Base-by-base conservation (phyloP, 164 flowering plant genomes). In the Buxus sempervirens region DNA sequence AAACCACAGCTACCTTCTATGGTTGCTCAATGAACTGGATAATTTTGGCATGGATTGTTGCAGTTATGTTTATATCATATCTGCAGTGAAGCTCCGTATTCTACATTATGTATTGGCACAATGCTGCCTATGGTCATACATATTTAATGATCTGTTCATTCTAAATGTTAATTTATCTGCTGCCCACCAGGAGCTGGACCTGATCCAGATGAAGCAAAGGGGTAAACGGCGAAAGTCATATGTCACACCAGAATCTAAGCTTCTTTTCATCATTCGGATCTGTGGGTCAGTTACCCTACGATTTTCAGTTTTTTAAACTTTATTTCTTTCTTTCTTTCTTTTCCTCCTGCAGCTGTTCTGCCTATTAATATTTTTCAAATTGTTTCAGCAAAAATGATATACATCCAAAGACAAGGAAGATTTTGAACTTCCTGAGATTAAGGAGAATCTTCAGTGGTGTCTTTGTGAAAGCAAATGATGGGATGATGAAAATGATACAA, bases 191-290 rank as follows among this genome's bases (percentile, higher is more conserved):
- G 96, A 90, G 59, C 66, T 88, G 76, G 98, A 93, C 64, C 76
- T 86, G 15, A 60, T 91, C 41, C 80, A 80, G 62, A 83, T 90
- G 97, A 90, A 88, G 65, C 81, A 77, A 25, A 82, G 96, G 78
- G 54, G 49, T 62, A 87, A 82, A 76, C 70, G 73, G 73, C 64
- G 48, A 6, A 81, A 70, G 62, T 55, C 75, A 10, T 67, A 22
- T 20, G 65, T 4, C 20, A 60, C 58, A 16, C 72, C 79, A 62
- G 75, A 80, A 14, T 82, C 87, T 20, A 80, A 83, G 70, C 81
- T 91, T 54, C 83, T 91, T 57, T 87, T 94, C 59, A 69, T 91
- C 62, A 76, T 90, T 66, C 93, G 98, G 71, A 86, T 91, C 28
- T 80, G 77, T 41, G 92, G 94, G 98, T 93, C 42, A 48, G 90